A percentile compares a stretch with the other conserved stretches of the same genome.
phyloP scores from a whole-genome alignment of 1,284 basidiomycete species.

The Pseudozyma thailandica region DNA sequence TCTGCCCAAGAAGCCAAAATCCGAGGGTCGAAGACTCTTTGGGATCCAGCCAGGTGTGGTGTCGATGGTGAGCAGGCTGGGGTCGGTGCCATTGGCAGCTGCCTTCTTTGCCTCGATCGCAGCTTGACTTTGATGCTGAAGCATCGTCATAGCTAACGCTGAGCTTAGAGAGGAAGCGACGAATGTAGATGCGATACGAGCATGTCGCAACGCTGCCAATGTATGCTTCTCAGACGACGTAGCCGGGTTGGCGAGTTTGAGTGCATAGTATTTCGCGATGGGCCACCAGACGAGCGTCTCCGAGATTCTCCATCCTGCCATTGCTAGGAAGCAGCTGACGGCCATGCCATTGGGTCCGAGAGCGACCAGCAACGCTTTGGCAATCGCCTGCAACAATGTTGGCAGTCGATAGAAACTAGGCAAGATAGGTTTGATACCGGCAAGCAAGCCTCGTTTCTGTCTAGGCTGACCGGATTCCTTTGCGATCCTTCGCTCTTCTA shows the following conservation, averaged over 20 bases:
- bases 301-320: conserved; percentile 48
- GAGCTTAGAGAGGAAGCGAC: conserved; percentile 47
- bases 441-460: conserved; percentile 7
- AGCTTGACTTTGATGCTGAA: conserved; percentile 38
- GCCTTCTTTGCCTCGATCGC: conserved; percentile 17
- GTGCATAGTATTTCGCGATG: conserved; percentile 43
- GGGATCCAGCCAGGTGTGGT: conserved; percentile 43
- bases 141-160: conserved; percentile 43
- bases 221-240: conserved; percentile 8
- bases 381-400: conserved; percentile 25
- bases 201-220: conserved; percentile 9
- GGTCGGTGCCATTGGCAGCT: neutral
- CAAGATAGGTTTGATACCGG: conserved; percentile 23
- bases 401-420: conserved; percentile 34
- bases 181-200: conserved; percentile 48
- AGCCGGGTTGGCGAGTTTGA: conserved; percentile 26
- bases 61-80: conserved; percentile 28
- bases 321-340: conserved; percentile 46
- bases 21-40: conserved; percentile 17
- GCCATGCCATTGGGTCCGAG: conserved; percentile 54
- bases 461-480: conserved; percentile 15
- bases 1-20: conserved; percentile 22
- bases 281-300: conserved; percentile 53
- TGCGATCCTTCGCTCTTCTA: conserved; percentile 36
- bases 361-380: conserved; percentile 29